A percentile compares a stretch with the other conserved stretches of the same genome.
Conservation (phyloP, 768 basidiomycete genomes). For the Boletellus sp. region DNA sequence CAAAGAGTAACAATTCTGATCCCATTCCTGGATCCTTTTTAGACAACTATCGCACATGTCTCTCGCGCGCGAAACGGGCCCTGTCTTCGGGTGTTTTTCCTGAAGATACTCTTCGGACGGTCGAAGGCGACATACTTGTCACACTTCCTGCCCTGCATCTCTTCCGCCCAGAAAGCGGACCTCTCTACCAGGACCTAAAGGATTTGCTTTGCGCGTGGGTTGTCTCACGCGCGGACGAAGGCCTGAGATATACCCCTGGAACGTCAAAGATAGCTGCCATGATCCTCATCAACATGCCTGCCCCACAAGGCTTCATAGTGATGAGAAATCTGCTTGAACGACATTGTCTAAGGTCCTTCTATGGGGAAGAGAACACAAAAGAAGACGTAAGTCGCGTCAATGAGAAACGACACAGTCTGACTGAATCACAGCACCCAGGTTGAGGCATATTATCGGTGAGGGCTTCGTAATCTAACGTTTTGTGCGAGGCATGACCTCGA, state of each 20-base stretch:
- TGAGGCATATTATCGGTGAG: conserved; percentile 86
- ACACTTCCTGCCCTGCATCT: conserved; percentile 79
- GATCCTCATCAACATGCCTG: conserved; percentile 79
- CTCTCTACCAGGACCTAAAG: conserved; percentile 76
- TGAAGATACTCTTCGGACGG: conserved; percentile 50
- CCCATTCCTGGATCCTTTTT: neutral
- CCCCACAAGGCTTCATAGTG: conserved; percentile 70
- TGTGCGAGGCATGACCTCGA: conserved; percentile 11
- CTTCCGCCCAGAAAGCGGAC: conserved; percentile 72
- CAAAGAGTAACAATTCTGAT: conserved; percentile 3
- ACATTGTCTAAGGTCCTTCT: conserved; percentile 83
- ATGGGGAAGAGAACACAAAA: conserved; percentile 61
- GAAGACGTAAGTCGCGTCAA: conserved; percentile 65
- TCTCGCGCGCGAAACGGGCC: conserved; percentile 71
- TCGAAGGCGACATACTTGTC: conserved; percentile 71
- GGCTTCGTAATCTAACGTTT: neutral
- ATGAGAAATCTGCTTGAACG: conserved; percentile 85
- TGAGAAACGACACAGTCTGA: conserved; percentile 23
- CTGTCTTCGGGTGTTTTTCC: conserved; percentile 66
- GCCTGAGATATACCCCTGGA: conserved; percentile 68
- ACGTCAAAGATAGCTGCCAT: conserved; percentile 78
- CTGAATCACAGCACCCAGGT: conserved; percentile 47
- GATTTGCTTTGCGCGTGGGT: conserved; percentile 88
- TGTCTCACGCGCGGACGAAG: conserved; percentile 79
- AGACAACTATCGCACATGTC: conserved; percentile 69